Percentiles rank a stretch among this genome's conserved stretches.
phyloP scores from a whole-genome alignment of 805 yeast genomes.

The Monosporozyma solicola region DNA sequence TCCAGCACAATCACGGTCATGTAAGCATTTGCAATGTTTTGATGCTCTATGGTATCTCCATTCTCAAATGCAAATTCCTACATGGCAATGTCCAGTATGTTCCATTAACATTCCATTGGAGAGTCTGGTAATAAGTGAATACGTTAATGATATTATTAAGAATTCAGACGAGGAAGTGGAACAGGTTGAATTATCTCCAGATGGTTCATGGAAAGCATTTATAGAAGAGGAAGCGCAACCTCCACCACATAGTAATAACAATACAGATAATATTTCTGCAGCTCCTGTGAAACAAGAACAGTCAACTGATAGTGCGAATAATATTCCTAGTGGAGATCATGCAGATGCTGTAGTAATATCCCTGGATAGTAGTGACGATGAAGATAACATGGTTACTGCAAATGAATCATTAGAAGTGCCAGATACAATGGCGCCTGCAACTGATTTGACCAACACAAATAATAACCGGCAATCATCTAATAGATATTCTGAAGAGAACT shows the following conservation, averaged over 20 bases:
- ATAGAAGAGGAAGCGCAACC: constrained; percentile 18
- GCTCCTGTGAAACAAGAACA: constrained; percentile 7
- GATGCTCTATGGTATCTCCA: constrained; percentile 69
- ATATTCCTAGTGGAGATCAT: neutral
- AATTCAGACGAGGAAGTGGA: constrained; percentile 49
- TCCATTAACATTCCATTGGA: constrained; percentile 40
- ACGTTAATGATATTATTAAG: constrained; percentile 51
- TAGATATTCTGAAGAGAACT: neutral
- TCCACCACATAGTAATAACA: constrained; percentile 1
- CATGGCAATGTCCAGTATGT: constrained; percentile 89
- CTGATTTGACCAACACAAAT: neutral
- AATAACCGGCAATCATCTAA: neutral
- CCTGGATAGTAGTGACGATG: constrained; percentile 40
- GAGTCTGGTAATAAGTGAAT: constrained; percentile 68
- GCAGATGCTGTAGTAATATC: constrained; percentile 27
- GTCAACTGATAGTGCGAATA: neutral
- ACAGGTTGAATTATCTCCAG: constrained; percentile 53
- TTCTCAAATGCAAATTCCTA: constrained; percentile 69
- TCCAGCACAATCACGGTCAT: constrained; percentile 63
- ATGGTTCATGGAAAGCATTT: constrained; percentile 63
- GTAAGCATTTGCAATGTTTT: constrained; percentile 82
- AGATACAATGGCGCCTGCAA: neutral
- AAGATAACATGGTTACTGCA: neutral
- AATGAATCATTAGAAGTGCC: neutral
- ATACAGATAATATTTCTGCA: neutral